Evolutionary conservation across 1,139 yeast species (phyloP).

Genomic region (Insectozyma bohioensis): DNA sequence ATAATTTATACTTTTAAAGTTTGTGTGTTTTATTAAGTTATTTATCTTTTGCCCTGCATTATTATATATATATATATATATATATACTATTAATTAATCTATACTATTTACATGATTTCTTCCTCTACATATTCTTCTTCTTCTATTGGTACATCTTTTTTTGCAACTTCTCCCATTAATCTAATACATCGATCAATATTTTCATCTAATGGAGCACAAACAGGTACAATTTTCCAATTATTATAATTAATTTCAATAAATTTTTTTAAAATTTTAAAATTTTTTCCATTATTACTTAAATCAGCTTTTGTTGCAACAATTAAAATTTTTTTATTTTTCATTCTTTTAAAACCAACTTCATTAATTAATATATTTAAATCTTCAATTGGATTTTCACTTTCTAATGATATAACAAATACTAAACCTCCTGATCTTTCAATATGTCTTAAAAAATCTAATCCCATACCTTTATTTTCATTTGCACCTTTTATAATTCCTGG

Average conservation of each 20-base stretch:
- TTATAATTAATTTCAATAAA: constrained; percentile 35
- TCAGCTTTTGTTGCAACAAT: constrained; percentile 95
- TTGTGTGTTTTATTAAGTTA: too few relatives aligned
- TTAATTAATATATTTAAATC: constrained; percentile 61
- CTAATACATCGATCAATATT: constrained; percentile 69
- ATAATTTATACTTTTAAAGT: too few relatives aligned
- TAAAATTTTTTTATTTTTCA: constrained; percentile 59
- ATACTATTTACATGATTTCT: neutral
- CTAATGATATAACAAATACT: constrained; percentile 82
- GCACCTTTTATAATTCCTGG: constrained; percentile 96
- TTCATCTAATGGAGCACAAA: constrained; percentile 74
- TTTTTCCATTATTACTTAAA: constrained; percentile 49
- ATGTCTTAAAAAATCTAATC: constrained; percentile 86
- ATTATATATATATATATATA: neutral
- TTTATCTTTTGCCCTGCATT: neutral
- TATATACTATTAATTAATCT: neutral
- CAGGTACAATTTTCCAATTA: constrained; percentile 75
- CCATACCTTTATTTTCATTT: constrained; percentile 83
- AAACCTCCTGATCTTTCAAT: constrained; percentile 89
- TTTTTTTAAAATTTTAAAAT: constrained; percentile 40
- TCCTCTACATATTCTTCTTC: neutral
- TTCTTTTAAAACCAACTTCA: constrained; percentile 69
- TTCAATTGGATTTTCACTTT: constrained; percentile 55
- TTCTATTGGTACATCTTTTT: neutral
- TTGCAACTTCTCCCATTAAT: constrained; percentile 62